Evolutionary conservation across 176 grass and related monocot species (phyloP).

Genomic region (Hordeum vulgare): DNA sequence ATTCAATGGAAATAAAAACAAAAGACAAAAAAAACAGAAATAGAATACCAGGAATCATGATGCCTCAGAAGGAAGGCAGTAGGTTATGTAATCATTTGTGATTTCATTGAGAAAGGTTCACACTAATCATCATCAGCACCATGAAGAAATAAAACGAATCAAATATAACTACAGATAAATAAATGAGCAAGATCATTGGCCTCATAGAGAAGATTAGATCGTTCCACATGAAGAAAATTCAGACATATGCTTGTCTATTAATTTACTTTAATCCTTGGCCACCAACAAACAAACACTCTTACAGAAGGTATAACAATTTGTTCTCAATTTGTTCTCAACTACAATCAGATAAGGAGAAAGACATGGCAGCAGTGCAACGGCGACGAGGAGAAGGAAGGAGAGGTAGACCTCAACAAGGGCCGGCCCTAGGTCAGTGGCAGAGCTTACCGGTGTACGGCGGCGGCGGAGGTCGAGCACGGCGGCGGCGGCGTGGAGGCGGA

Average conservation of each 20-base stretch:
- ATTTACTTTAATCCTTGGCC: conserved; percentile 47
- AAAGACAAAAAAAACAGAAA: background rate
- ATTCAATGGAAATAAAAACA: background rate
- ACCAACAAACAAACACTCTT: background rate
- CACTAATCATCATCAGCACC: conserved; percentile 30
- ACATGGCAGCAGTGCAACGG: no score
- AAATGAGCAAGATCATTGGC: background rate
- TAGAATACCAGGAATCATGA: background rate
- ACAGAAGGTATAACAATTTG: no score
- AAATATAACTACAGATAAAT: background rate
- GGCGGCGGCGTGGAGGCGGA: no score
- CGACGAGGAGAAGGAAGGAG: no score
- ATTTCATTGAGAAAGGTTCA: conserved; percentile 41
- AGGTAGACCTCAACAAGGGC: no score
- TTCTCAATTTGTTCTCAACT: no score
- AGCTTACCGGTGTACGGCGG: no score
- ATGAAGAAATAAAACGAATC: background rate
- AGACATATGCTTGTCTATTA: conserved; percentile 86
- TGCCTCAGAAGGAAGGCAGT: conserved; percentile 94
- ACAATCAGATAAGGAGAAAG: no score
- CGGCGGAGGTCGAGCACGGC: no score
- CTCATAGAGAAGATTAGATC: conserved; percentile 59
- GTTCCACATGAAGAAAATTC: conserved; percentile 54
- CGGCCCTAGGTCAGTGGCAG: no score
- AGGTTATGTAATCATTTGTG: conserved; percentile 42